Conservation (phyloP, 1,284 basidiomycete species). For the Irpex lacteus region DNA sequence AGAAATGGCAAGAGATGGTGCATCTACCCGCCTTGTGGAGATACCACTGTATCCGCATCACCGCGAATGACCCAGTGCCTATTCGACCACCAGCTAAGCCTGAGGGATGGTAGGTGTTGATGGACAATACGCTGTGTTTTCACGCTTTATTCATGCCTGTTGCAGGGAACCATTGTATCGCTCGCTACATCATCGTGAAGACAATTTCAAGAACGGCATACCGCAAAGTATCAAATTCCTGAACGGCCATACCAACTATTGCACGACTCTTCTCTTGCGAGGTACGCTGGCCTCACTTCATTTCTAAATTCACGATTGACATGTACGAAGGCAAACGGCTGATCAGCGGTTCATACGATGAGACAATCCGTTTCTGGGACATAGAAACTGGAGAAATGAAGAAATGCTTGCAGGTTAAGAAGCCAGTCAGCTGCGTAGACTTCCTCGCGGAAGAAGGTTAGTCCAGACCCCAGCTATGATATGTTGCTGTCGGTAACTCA, state of each 20-base stretch:
- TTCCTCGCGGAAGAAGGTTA: constrained; percentile 78
- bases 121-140: background rate
- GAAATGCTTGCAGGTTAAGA: constrained; percentile 79
- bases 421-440: constrained; percentile 88
- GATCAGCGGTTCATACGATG: constrained; percentile 88
- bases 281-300: constrained; percentile 34
- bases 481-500: background rate
- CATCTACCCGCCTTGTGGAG: constrained; percentile 77
- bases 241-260: constrained; percentile 84
- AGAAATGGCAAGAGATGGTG: constrained; percentile 70
- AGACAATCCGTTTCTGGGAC: constrained; percentile 89
- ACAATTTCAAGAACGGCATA: constrained; percentile 76
- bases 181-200: constrained; percentile 81
- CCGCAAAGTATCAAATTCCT: constrained; percentile 79
- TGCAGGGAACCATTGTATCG: constrained; percentile 75
- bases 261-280: constrained; percentile 78
- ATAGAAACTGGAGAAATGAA: constrained; percentile 77
- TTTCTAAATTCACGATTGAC: background rate
- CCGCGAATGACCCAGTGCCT: constrained; percentile 70
- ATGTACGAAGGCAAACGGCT: constrained; percentile 56
- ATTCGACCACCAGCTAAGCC: constrained; percentile 57
- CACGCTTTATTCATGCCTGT: background rate
- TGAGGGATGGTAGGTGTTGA: constrained; percentile 62
- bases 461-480: too few relatives aligned
- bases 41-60: constrained; percentile 72